phyloP scores from a whole-genome alignment of 2,329 filamentous ascomycete species.

The Penicillium vulpinum region DNA sequence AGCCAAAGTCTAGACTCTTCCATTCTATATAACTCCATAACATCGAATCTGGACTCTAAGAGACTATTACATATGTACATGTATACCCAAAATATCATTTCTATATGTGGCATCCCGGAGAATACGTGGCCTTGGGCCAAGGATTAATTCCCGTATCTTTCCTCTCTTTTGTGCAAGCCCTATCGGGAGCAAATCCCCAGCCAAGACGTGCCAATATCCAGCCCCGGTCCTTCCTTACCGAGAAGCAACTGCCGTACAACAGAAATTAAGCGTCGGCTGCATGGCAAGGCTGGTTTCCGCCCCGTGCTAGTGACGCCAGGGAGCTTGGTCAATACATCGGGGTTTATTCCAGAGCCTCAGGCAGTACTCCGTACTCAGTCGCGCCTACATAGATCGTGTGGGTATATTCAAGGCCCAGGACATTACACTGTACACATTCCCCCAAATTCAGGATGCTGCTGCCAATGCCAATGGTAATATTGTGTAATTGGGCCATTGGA shows the following conservation, averaged over 20 bases:
- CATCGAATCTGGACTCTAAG: neutral
- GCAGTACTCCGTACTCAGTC: neutral
- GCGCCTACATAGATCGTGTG: neutral
- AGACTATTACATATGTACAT: slow-evolving; percentile 3
- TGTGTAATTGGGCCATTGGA: neutral
- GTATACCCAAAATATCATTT: neutral
- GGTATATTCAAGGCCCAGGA: neutral
- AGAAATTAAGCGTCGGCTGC: slow-evolving; percentile 14
- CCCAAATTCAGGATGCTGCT: neutral
- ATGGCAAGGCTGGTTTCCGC: slow-evolving; percentile 12
- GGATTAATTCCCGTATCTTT: neutral
- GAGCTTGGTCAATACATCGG: slow-evolving; percentile 7
- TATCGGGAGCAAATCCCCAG: neutral
- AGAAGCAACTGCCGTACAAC: slow-evolving; percentile 6
- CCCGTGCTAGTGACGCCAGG: slow-evolving; percentile 14
- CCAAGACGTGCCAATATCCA: neutral
- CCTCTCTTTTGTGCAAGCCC: neutral
- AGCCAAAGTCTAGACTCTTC: slow-evolving; percentile 6
- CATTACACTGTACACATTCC: neutral
- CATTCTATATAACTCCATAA: neutral
- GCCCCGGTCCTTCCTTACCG: neutral
- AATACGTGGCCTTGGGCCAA: slow-evolving; percentile 4
- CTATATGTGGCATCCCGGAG: neutral
- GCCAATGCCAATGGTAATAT: slow-evolving; percentile 3
- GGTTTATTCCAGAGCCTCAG: neutral